phyloP scores from a whole-genome alignment of 2,329 filamentous ascomycete genomes.

The Phoma sp. region DNA sequence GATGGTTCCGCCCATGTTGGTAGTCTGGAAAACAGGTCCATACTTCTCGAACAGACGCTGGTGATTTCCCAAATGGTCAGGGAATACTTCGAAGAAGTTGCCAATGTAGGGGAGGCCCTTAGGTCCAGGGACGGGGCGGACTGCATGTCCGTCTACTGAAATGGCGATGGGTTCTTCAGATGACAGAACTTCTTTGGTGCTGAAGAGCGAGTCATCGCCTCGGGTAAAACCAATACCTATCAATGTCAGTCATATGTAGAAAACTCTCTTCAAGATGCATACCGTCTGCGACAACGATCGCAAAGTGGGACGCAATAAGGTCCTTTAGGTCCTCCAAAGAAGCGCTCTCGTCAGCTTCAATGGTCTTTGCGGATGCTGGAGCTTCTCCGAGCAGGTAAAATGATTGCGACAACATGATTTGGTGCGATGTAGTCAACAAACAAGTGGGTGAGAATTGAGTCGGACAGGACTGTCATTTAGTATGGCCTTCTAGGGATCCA shows the following conservation, averaged over 20 bases:
- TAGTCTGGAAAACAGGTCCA: constrained; percentile 47
- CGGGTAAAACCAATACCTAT: constrained; percentile 21
- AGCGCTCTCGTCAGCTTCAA: constrained; percentile 30
- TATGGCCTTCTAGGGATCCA: constrained; percentile 1
- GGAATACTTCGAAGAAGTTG: constrained; percentile 48
- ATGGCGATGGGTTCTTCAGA: constrained; percentile 40
- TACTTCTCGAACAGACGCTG: constrained; percentile 49
- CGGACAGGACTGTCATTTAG: constrained; percentile 12
- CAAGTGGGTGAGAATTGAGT: constrained; percentile 4
- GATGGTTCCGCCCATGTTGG: constrained; percentile 43
- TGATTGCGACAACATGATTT: constrained; percentile 24
- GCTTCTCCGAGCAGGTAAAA: constrained; percentile 41
- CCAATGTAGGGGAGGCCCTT: constrained; percentile 45
- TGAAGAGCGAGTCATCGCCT: constrained; percentile 8
- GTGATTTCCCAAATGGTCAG: constrained; percentile 52
- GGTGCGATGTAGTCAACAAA: constrained; percentile 4
- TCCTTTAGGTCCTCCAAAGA: constrained; percentile 33
- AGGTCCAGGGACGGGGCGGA: constrained; percentile 52
- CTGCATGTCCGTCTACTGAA: constrained; percentile 56
- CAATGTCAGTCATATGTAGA: not conserved
- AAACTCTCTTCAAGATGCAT: not conserved
- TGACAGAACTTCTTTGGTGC: constrained; percentile 17
- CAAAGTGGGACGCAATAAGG: constrained; percentile 37
- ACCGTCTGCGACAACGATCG: constrained; percentile 38
- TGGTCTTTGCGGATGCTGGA: constrained; percentile 21